phyloP scores from a whole-genome alignment of 2,329 filamentous ascomycete species.

The Gnomoniopsis smithogilvyi region DNA sequence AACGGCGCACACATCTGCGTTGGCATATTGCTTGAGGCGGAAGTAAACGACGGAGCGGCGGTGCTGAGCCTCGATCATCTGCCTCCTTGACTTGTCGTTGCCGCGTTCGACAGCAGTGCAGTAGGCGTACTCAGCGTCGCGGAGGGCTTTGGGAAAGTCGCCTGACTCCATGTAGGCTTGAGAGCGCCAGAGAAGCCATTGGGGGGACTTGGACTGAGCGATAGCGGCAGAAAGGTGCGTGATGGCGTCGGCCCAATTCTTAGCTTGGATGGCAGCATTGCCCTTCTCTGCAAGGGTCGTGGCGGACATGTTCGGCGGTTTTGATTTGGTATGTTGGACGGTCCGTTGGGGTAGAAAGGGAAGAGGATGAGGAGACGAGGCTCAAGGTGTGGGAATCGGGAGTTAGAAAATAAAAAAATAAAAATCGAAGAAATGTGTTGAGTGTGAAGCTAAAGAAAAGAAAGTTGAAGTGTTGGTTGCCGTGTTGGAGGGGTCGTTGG shows the following conservation, averaged over 20 bases:
- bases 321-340: background rate
- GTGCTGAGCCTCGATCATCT: slow-evolving; percentile 78
- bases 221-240: slow-evolving; percentile 66
- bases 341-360: background rate
- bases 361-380: too few relatives aligned
- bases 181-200: slow-evolving; percentile 79
- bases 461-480: too few relatives aligned
- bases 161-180: slow-evolving; percentile 69
- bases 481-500: too few relatives aligned
- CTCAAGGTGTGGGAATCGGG: too few relatives aligned
- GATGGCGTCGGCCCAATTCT: slow-evolving; percentile 67
- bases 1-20: slow-evolving; percentile 69
- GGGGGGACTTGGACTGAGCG: slow-evolving; percentile 61
- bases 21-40: slow-evolving; percentile 66
- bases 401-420: too few relatives aligned
- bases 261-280: slow-evolving; percentile 59
- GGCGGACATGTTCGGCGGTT: slow-evolving; percentile 44
- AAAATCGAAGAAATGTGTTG: too few relatives aligned
- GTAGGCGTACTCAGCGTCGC: slow-evolving; percentile 66
- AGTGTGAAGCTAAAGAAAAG: too few relatives aligned
- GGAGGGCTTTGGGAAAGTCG: slow-evolving; percentile 61
- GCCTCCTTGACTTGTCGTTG: slow-evolving; percentile 54
- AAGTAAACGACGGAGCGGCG: slow-evolving; percentile 73
- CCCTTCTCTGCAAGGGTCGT: slow-evolving; percentile 55
- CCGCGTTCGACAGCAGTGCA: slow-evolving; percentile 62